These are phyloP conservation scores for Pseudoneurospora amorphoporcata DNA, from an alignment of 495 filamentous ascomycete genomes.

Conservation along the genomic window DNA sequence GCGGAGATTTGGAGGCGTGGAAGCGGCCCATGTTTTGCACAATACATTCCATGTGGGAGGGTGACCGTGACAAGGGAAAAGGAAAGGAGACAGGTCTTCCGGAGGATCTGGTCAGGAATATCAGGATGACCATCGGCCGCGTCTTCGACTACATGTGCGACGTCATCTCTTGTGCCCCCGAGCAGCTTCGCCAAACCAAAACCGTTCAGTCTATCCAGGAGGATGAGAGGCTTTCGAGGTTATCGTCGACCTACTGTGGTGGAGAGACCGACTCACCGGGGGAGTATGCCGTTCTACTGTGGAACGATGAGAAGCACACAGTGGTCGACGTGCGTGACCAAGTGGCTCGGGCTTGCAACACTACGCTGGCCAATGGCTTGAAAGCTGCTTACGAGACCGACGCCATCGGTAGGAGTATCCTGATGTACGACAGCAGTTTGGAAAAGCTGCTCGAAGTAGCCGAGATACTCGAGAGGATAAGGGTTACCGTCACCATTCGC, in stretches of 20 bases:
- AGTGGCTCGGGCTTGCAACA: slow-evolving; percentile 80
- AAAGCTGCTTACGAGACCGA: slow-evolving; percentile 79
- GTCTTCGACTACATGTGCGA: slow-evolving; percentile 91
- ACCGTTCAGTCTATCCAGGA: slow-evolving; percentile 63
- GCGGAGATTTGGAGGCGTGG: slow-evolving; percentile 93
- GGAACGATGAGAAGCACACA: slow-evolving; percentile 99
- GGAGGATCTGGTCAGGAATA: slow-evolving; percentile 58
- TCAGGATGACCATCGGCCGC: slow-evolving; percentile 73
- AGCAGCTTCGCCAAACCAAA: slow-evolving; percentile 82
- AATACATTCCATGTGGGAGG: slow-evolving; percentile 65
- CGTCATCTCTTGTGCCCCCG: slow-evolving; percentile 93
- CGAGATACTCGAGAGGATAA: slow-evolving; percentile 84
- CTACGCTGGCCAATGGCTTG: slow-evolving; percentile 54
- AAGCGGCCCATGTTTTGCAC: slow-evolving; percentile 77
- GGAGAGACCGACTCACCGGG: slow-evolving; percentile 38
- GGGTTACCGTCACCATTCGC: slow-evolving; percentile 88
- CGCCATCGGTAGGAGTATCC: slow-evolving; percentile 71
- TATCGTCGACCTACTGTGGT: slow-evolving; percentile 65
- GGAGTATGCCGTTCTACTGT: slow-evolving; percentile 81
- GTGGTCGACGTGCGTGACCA: slow-evolving; percentile 83
- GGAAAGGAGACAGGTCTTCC: slow-evolving; percentile 53
- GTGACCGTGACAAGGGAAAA: slow-evolving; percentile 52
- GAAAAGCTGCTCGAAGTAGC: slow-evolving; percentile 62
- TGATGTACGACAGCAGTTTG: slow-evolving; percentile 65
- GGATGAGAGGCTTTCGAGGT: slow-evolving; percentile 71